Evolutionary conservation across 257 asterid species (phyloP).

Genomic region (Solanum paucissectum): DNA sequence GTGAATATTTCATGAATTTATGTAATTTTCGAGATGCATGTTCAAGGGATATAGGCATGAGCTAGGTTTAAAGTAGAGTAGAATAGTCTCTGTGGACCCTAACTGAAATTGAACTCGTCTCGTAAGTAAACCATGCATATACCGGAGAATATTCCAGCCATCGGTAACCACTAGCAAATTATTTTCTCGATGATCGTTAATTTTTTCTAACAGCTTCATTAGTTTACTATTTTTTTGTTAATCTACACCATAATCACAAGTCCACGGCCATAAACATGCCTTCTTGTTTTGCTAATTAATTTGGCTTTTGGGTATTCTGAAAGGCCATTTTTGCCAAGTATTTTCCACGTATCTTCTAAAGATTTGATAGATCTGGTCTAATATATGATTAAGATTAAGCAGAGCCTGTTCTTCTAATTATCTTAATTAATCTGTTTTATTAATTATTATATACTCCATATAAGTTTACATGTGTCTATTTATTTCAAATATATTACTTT

Average conservation of each 20-base stretch:
- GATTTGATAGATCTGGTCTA: not conserved
- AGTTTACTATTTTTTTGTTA: not conserved
- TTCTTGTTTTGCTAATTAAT: not conserved
- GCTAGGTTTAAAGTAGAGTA: no score
- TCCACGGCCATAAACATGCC: not conserved
- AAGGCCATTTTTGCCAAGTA: not conserved
- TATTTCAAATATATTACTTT: no score
- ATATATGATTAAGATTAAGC: not conserved
- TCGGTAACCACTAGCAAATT: not conserved
- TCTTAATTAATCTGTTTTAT: not conserved
- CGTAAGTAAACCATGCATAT: conserved; percentile 2
- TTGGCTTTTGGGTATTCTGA: not conserved
- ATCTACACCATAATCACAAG: not conserved
- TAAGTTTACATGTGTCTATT: not conserved
- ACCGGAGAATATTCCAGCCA: conserved; percentile 1
- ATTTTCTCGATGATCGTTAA: not conserved
- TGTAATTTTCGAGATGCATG: not conserved
- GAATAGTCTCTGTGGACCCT: no score
- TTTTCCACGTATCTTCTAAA: not conserved
- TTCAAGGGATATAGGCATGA: not conserved
- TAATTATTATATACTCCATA: not conserved
- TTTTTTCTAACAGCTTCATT: not conserved
- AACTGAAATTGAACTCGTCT: no score
- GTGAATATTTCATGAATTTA: no score
- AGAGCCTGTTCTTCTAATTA: not conserved